These are phyloP conservation scores for Blastobotrys attinorum DNA, from an alignment of 805 yeast species.

Conservation along the genomic window DNA sequence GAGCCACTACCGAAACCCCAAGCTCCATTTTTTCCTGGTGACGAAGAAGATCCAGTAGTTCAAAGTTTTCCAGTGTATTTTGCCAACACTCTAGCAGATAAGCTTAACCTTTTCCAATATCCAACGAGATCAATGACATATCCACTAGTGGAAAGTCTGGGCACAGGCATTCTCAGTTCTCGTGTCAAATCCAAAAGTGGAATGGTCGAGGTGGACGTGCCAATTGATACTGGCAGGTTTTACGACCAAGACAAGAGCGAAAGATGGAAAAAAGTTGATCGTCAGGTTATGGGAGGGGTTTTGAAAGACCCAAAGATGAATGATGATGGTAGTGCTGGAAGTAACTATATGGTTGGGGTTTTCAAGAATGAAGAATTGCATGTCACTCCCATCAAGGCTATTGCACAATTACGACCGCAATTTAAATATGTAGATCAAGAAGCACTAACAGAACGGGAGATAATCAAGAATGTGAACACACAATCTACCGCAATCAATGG, in stretches of 20 bases:
- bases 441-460: slow-evolving; percentile 33
- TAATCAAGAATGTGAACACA: slow-evolving; percentile 34
- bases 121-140: slow-evolving; percentile 48
- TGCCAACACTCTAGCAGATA: slow-evolving; percentile 23
- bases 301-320: slow-evolving; percentile 25
- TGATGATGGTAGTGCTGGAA: slow-evolving; percentile 9
- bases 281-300: slow-evolving; percentile 67
- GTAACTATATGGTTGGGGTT: slow-evolving; percentile 33
- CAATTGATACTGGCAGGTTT: slow-evolving; percentile 55
- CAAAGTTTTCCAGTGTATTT: slow-evolving; percentile 52
- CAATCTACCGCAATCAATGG: slow-evolving; percentile 26
- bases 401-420: slow-evolving; percentile 73
- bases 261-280: slow-evolving; percentile 53
- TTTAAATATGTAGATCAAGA: slow-evolving; percentile 70
- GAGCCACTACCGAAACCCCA: background rate
- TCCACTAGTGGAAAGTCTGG: slow-evolving; percentile 31
- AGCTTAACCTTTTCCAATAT: slow-evolving; percentile 46
- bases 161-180: slow-evolving; percentile 36
- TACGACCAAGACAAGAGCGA: slow-evolving; percentile 58
- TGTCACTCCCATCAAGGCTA: slow-evolving; percentile 54
- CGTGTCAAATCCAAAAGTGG: slow-evolving; percentile 56
- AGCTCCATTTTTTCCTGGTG: slow-evolving; percentile 3
- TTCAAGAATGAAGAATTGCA: slow-evolving; percentile 46
- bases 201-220: slow-evolving; percentile 67
- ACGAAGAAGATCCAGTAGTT: slow-evolving; percentile 50